Base-by-base conservation (phyloP, 1,284 basidiomycete species). In the Ceratobasidium sp. region DNA sequence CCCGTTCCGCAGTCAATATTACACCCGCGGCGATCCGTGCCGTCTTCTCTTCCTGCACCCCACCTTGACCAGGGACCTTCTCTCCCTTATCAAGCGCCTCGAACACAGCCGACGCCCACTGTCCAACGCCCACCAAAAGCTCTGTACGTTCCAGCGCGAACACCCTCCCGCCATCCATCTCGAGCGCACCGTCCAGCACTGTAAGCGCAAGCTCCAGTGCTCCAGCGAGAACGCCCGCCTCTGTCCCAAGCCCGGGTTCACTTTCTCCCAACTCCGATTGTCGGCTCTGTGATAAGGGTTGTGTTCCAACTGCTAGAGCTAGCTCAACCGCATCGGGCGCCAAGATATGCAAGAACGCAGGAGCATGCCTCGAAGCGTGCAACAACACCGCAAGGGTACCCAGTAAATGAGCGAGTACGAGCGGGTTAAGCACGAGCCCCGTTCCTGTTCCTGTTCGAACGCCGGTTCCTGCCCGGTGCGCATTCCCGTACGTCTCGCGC, bases 291-390 rank as follows among this genome's bases (percentile, higher is more conserved):
- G 89, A 88, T 24, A 92, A 81, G 8, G 91, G 91, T 59, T 87
- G 85, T 8, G 90, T 90, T 0, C 94, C 93, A 44, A 97, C 80
- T 0, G 91, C 91, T 11, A 96, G 82, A 0, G 93, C 93, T 9
- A 98, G 86, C 80, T 97, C 94, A 57, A 98, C 82, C 2, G 91
- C 85, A 76, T 93, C 90, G 0, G 96, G 95, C 0, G 90, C 93
- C 50, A 97, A 84, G 14, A 97, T 86, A 4, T 89, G 87, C 44
- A 95, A 84, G 90, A 93, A 98, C 76, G 92, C 89, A 0, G 90
- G 86, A 22, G 94, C 90, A 79, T 95, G 91, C 75, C 91, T 88
- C 0, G 92, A 89, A 0, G 94, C 91, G 80, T 98, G 92, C 3
- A 93, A 86, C 33, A 98, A 86, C n/a, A 98, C 87, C 0, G 90